Percentiles rank a stretch among this genome's conserved stretches.
Evolutionary conservation across 306 rosid species (phyloP).

Genomic region (Citrullus amarus): DNA sequence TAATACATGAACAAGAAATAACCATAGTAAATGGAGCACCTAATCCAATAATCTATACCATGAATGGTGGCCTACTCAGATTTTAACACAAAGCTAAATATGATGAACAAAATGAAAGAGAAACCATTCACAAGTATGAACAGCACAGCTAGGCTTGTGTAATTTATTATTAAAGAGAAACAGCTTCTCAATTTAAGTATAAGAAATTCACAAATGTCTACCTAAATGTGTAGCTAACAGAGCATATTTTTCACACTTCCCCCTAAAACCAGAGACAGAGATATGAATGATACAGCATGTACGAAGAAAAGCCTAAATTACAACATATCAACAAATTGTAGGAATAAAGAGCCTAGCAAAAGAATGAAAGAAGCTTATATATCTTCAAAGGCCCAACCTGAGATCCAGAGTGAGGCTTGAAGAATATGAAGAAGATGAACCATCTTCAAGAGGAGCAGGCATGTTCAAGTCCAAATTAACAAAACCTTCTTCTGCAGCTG

Average conservation of each 20-base stretch:
- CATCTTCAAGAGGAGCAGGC: constrained; percentile 31
- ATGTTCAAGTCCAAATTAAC: constrained; percentile 37
- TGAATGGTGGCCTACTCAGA: neutral
- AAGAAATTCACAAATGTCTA: neutral
- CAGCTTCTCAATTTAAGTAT: neutral
- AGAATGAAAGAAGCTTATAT: neutral
- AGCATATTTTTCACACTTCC: neutral
- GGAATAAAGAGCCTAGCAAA: neutral
- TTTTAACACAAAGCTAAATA: neutral
- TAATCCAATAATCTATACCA: too few relatives aligned
- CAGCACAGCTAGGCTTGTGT: neutral
- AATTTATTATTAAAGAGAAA: constrained; percentile 8
- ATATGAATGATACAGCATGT: neutral
- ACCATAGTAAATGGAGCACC: neutral
- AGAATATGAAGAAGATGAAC: constrained; percentile 15
- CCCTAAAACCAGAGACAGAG: neutral
- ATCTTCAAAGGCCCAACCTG: constrained; percentile 44
- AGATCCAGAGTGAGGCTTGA: constrained; percentile 43
- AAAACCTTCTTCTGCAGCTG: neutral
- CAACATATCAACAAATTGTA: neutral
- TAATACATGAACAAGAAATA: neutral
- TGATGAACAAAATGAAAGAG: neutral
- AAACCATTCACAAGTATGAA: neutral
- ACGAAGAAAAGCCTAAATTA: neutral
- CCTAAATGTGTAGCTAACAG: neutral